Percentiles rank a stretch among this genome's conserved stretches.
Evolutionary conservation across 257 asterid genomes (phyloP).

Genomic region (Plectranthus barbatus): DNA sequence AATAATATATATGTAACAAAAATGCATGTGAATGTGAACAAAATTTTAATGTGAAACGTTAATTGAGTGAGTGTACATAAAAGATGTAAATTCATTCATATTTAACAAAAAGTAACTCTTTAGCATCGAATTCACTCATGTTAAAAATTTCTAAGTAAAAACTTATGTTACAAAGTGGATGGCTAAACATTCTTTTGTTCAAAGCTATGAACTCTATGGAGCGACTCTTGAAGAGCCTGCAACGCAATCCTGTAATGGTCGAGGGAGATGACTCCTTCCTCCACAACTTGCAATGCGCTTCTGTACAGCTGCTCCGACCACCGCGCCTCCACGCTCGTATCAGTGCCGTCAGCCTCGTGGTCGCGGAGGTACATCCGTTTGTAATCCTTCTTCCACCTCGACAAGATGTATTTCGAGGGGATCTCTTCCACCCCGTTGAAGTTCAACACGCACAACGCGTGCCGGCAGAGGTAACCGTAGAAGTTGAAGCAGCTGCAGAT

Average conservation of each 20-base stretch:
- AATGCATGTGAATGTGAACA: too few species aligned
- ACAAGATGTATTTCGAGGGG: constrained; percentile 53
- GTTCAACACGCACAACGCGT: constrained; percentile 65
- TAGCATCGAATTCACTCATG: too few species aligned
- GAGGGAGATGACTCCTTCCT: constrained; percentile 66
- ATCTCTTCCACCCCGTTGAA: constrained; percentile 74
- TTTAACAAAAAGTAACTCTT: too few species aligned
- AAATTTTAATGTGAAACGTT: too few species aligned
- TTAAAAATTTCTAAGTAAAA: too few species aligned
- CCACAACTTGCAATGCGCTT: constrained; percentile 74
- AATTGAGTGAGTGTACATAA: too few species aligned
- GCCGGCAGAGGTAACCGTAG: constrained; percentile 72
- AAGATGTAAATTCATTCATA: too few species aligned
- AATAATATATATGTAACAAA: too few species aligned
- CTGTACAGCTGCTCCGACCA: constrained; percentile 47
- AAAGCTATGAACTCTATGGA: constrained; percentile 47
- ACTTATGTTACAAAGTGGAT: background rate
- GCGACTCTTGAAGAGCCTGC: constrained; percentile 50
- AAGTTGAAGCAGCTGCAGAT: constrained; percentile 79
- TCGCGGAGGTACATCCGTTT: constrained; percentile 38
- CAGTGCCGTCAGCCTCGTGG: constrained; percentile 14
- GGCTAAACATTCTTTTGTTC: constrained; percentile 24
- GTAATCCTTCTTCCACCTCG: constrained; percentile 72
- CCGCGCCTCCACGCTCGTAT: constrained; percentile 27
- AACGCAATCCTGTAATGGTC: constrained; percentile 65